Evolutionary conservation across 345 rosid genomes (phyloP), one percentile per base, ranked within the genome.

Genomic region (Rhizophora mangle): DNA sequence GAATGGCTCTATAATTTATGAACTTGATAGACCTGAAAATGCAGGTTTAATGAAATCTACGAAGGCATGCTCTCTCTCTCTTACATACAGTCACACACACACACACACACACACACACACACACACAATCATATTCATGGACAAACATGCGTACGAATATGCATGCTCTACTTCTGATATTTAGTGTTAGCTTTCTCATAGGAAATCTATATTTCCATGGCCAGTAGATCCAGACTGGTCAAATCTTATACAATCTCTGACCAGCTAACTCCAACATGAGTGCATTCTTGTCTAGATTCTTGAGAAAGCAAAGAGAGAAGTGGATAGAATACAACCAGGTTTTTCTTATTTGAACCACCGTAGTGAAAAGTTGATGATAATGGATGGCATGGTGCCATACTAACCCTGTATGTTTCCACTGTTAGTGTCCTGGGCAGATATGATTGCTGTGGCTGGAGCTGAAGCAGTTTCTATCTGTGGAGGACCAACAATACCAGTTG

Each of bases 391-490:
- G 37, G 47, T 8, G 27, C 68, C 67, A 36, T 69, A 64, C 79
- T 80, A 75, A 80, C 64, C 60, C 49, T 64, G 60, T 71, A 69
- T 55, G 54, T 79, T 52, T 79, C 64, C 68, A 16, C 34, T 70
- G n/a, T 83, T 76, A 94, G 97, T 91, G 54, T 91, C 98, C 29
- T 91, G 98, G 98, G 94, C 97, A 2, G 98, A 93, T 84, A 85
- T 88, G 90, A 93, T 91, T 65, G 82, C 93, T 79, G 86, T 91
- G 15, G 92, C 88, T 64, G 97, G 95, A 68, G 94, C 98, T 64
- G 95, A 88, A 82, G 97, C 96, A 69, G 91, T 91, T 81, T 86
- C 96, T 16, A 60, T 86, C 60, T 91, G 97, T 64, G 95, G 96
- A n/a, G 98, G 98, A 76, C 98, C 98, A 9, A 74, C 79, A 37